Evolutionary conservation across 208 protist species (phyloP), one percentile per base, ranked within the genome.

Genomic region (Trypanosoma platydactyli): DNA sequence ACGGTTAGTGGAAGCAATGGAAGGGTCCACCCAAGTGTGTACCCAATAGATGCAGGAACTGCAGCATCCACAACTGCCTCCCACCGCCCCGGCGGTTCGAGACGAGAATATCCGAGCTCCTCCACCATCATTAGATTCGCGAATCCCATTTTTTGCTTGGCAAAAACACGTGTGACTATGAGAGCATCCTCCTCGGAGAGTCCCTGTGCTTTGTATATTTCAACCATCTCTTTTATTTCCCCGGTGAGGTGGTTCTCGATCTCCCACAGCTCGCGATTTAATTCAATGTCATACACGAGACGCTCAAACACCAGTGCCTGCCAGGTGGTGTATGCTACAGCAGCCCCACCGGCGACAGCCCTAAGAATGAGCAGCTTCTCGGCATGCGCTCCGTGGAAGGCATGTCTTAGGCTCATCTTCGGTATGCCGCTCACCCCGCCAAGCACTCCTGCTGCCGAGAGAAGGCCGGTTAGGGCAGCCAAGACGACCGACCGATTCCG

Each of bases 121-220:
- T 98, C 89, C 27, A 97, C 91, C 92, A 98, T 97, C 92, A 98
- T 97, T 30, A 97, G 64, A 51, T 94, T 92, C 16, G 95, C 91
- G 68, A 98, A 98, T 0, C 88, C 59, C 3, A 69, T 65, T 57
- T 82, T 86, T 33, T 97, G 68, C 73, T 92, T 87, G 2, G 89
- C 78, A 54, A 97, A 97, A 20, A 96, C 88, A 15, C 77, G 77
- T 5, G 96, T 88, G 25, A 98, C 83, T 22, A 78, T 76, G 22
- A 81, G 52, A 4, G 95, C 92, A 40, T 98, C 93, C 24, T 95
- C 86, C 48, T 91, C 79, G 1, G 71, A 77, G 22, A 98, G 70
- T 0, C 97, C 97, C 40, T 96, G 94, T 1, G 77, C 66, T 46
- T 82, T 85, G 84, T 98, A 98, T 63, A 98, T 88, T 40, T 89